These are phyloP conservation scores for Fagus sylvatica DNA, from an alignment of 306 rosid species.

Conservation along the genomic window DNA sequence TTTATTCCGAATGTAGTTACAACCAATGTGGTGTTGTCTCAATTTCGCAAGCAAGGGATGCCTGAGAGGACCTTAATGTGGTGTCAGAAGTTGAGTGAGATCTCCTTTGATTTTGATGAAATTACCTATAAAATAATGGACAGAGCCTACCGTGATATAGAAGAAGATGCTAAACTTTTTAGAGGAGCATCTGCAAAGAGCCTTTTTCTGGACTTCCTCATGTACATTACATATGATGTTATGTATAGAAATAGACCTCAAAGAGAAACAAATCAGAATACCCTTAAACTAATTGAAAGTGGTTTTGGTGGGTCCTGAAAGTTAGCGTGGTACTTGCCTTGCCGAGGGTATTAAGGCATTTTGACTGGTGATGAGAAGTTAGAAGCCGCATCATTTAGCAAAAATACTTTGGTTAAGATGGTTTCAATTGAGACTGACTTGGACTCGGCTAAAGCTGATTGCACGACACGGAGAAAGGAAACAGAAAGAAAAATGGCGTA, in stretches of 20 bases:
- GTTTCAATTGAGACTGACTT: too few relatives aligned
- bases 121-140: constrained; percentile 52
- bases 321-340: not conserved
- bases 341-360: too few relatives aligned
- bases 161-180: constrained; percentile 36
- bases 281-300: constrained; percentile 36
- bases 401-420: too few relatives aligned
- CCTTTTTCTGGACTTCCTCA: constrained; percentile 74
- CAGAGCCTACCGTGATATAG: constrained; percentile 41
- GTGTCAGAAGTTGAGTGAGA: constrained; percentile 66
- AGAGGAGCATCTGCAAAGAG: constrained; percentile 45
- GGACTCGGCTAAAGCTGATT: too few relatives aligned
- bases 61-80: constrained; percentile 71
- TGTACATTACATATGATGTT: constrained; percentile 72
- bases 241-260: constrained; percentile 43
- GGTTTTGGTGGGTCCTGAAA: constrained; percentile 33
- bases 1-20: constrained; percentile 67
- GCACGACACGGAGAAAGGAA: too few relatives aligned
- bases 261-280: constrained; percentile 31
- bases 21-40: constrained; percentile 59
- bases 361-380: too few relatives aligned
- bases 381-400: too few relatives aligned
- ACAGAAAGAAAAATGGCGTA: too few relatives aligned
- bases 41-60: constrained; percentile 76
- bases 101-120: constrained; percentile 53